Conservation (phyloP, 2,329 filamentous ascomycete species). For the Lachnum nothofagi region DNA sequence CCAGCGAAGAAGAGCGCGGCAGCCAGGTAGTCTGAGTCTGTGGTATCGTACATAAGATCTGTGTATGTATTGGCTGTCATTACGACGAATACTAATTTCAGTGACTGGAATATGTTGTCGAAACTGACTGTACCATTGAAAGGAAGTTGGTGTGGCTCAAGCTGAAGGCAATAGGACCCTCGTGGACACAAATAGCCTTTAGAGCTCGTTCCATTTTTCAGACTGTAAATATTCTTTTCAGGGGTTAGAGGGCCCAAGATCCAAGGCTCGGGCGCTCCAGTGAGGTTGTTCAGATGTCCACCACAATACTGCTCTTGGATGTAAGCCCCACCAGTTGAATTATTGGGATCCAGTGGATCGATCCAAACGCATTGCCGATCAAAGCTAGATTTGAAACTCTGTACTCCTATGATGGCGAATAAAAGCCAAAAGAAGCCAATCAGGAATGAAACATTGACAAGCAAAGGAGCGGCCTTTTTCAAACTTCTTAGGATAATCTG, state of each 20-base stretch:
- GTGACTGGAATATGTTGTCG: slow-evolving; percentile 85
- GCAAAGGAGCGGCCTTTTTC: slow-evolving; percentile 87
- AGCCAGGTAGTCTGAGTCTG: slow-evolving; percentile 83
- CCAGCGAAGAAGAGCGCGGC: slow-evolving; percentile 72
- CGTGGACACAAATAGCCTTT: slow-evolving; percentile 88
- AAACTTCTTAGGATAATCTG: slow-evolving; percentile 89
- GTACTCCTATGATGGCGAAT: slow-evolving; percentile 93
- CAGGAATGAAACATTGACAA: slow-evolving; percentile 89
- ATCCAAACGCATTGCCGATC: slow-evolving; percentile 74
- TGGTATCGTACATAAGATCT: slow-evolving; percentile 89
- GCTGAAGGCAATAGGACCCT: slow-evolving; percentile 77
- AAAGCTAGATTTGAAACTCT: slow-evolving; percentile 86
- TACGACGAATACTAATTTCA: slow-evolving; percentile 93
- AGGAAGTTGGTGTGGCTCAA: slow-evolving; percentile 55
- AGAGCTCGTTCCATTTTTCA: slow-evolving; percentile 45
- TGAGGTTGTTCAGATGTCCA: slow-evolving; percentile 64
- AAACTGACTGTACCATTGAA: slow-evolving; percentile 85
- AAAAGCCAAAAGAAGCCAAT: slow-evolving; percentile 97
- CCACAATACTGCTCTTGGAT: slow-evolving; percentile 78
- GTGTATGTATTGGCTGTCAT: slow-evolving; percentile 98
- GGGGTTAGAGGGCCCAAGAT: slow-evolving; percentile 39
- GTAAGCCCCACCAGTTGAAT: slow-evolving; percentile 45
- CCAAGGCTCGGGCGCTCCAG: slow-evolving; percentile 61
- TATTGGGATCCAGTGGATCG: slow-evolving; percentile 55
- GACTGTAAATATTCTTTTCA: slow-evolving; percentile 32